phyloP scores from a whole-genome alignment of 257 asterid species.

The Ajuga chamaepitys region DNA sequence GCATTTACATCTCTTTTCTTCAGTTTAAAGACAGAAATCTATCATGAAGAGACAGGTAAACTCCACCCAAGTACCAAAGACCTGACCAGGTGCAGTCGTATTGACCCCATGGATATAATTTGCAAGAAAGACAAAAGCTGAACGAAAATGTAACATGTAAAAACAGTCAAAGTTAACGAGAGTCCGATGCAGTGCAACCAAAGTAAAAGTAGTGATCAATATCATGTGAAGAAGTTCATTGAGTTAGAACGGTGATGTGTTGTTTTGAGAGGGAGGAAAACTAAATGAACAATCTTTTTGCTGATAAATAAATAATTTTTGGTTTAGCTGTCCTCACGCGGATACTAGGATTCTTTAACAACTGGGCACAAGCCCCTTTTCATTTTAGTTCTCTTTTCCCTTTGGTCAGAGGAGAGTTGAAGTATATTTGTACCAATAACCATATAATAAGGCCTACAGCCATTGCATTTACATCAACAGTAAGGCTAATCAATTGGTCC shows the following conservation, averaged over 20 bases:
- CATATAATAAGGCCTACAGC: background rate
- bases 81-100: background rate
- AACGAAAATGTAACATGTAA: background rate
- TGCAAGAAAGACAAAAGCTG: background rate
- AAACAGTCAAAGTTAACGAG: background rate
- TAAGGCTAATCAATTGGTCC: background rate
- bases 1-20: background rate
- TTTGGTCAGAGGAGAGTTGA: background rate
- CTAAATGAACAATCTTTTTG: background rate
- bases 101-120: background rate
- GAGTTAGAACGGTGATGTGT: background rate
- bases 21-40: background rate
- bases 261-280: background rate
- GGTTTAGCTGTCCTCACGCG: background rate
- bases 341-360: background rate
- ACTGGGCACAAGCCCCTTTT: background rate
- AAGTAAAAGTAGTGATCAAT: background rate
- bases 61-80: background rate
- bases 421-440: background rate
- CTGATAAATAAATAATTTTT: no score
- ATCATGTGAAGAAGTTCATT: background rate
- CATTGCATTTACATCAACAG: background rate
- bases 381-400: background rate
- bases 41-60: background rate
- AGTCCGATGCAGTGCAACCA: background rate